phyloP scores from a whole-genome alignment of 78 protist species.

The Polysphondylium violaceum region DNA sequence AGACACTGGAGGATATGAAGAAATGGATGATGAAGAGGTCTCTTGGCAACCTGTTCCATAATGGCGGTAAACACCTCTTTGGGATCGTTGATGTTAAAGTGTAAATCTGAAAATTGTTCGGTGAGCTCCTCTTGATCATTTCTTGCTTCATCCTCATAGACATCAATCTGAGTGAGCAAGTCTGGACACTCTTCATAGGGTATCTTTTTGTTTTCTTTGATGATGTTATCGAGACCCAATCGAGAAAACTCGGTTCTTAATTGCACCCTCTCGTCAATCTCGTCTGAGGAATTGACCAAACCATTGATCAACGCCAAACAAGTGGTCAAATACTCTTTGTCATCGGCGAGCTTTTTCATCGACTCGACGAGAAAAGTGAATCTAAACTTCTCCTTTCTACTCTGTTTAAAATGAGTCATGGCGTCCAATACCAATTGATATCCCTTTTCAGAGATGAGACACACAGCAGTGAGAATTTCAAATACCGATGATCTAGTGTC shows the following conservation, averaged over 20 bases:
- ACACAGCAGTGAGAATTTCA: constrained; percentile 50
- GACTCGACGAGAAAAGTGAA: constrained; percentile 46
- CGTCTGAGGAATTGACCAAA: constrained; percentile 49
- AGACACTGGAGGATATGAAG: constrained; percentile 43
- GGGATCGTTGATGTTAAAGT: constrained; percentile 46
- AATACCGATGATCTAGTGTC: constrained; percentile 56
- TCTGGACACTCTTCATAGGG: constrained; percentile 63
- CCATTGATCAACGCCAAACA: constrained; percentile 51
- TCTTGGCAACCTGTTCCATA: constrained; percentile 1
- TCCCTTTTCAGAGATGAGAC: constrained; percentile 50
- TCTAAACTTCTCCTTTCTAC: constrained; percentile 34
- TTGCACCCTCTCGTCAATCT: constrained; percentile 64
- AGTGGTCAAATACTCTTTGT: constrained; percentile 46
- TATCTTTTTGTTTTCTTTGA: constrained; percentile 8
- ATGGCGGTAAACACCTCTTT: constrained; percentile 21
- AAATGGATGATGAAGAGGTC: constrained; percentile 48
- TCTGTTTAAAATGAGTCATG: constrained; percentile 43
- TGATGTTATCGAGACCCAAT: constrained; percentile 41
- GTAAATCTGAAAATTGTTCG: constrained; percentile 28
- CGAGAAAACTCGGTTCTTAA: constrained; percentile 35
- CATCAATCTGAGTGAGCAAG: constrained; percentile 65
- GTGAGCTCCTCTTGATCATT: constrained; percentile 55
- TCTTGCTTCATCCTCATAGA: constrained; percentile 56
- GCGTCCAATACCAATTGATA: constrained; percentile 47
- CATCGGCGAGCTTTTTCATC: constrained; percentile 12